Percentiles rank a stretch among this genome's conserved stretches.
Evolutionary conservation across 176 grass and related monocot genomes (phyloP).

Genomic region (Musa itinerans): DNA sequence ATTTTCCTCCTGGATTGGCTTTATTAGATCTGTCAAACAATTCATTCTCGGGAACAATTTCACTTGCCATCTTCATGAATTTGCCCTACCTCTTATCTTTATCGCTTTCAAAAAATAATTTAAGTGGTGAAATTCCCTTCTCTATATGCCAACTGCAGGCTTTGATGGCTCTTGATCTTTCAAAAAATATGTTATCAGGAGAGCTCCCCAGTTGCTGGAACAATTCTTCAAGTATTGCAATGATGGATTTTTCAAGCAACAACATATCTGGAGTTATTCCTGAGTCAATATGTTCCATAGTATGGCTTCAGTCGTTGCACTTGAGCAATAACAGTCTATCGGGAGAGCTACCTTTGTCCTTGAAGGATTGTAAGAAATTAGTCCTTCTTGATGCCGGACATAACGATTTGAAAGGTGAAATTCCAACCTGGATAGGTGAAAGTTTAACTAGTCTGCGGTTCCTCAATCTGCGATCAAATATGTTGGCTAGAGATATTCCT

Average conservation of each 20-base stretch:
- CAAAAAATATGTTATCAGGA: not conserved
- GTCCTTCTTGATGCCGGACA: not conserved
- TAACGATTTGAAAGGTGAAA: slow-evolving; percentile 10
- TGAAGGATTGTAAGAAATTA: not conserved
- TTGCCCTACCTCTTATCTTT: not conserved
- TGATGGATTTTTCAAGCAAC: slow-evolving; percentile 7
- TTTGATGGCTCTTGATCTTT: not conserved
- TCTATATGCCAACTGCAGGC: not conserved
- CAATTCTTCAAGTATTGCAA: not conserved
- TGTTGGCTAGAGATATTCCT: slow-evolving; percentile 23
- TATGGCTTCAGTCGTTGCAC: not conserved
- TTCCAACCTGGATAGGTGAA: slow-evolving; percentile 10
- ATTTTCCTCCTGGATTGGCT: not conserved
- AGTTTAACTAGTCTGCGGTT: not conserved
- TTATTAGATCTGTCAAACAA: not conserved
- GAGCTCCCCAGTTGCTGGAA: slow-evolving; percentile 1
- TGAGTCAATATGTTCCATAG: not conserved
- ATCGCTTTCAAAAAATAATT: not conserved
- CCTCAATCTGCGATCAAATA: slow-evolving; percentile 15
- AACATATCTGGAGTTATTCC: not conserved
- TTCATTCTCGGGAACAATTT: slow-evolving; percentile 8
- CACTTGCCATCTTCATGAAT: not conserved
- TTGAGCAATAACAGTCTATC: slow-evolving; percentile 9
- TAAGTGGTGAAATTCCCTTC: not conserved
- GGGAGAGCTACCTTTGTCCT: not conserved